phyloP scores from a whole-genome alignment of 176 grass and related monocot genomes.

The Urochloa ruziziensis region DNA sequence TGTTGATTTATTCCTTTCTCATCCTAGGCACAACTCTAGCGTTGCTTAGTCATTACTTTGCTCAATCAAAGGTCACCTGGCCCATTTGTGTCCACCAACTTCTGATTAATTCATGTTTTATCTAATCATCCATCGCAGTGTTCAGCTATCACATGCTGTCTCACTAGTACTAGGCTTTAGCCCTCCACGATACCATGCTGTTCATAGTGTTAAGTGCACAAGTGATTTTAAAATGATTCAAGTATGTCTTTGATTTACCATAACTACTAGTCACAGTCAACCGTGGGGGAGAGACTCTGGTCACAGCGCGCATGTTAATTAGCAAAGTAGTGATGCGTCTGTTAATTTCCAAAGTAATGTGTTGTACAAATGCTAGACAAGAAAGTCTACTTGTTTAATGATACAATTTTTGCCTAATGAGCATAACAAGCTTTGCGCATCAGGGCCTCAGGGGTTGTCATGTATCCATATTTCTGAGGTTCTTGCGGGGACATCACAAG shows the following conservation, averaged over 20 bases:
- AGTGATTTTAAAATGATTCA: background rate
- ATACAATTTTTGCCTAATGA: conserved; percentile 6
- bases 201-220: background rate
- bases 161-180: background rate
- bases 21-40: background rate
- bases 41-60: background rate
- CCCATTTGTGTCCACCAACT: background rate
- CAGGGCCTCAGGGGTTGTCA: conserved; percentile 15
- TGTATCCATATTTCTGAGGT: conserved; percentile 6
- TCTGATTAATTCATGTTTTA: background rate
- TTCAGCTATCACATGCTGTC: background rate
- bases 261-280: background rate
- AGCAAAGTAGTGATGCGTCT: background rate
- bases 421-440: conserved; percentile 22
- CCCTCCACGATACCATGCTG: background rate
- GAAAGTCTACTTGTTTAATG: background rate
- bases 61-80: background rate
- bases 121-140: background rate
- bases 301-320: background rate
- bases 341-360: background rate
- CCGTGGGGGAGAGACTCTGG: background rate
- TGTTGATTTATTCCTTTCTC: background rate
- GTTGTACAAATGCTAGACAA: background rate
- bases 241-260: background rate
- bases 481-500: background rate